These are phyloP conservation scores for Cladosporium halotolerans DNA, from an alignment of 2,329 filamentous ascomycete species.

Conservation along the genomic window DNA sequence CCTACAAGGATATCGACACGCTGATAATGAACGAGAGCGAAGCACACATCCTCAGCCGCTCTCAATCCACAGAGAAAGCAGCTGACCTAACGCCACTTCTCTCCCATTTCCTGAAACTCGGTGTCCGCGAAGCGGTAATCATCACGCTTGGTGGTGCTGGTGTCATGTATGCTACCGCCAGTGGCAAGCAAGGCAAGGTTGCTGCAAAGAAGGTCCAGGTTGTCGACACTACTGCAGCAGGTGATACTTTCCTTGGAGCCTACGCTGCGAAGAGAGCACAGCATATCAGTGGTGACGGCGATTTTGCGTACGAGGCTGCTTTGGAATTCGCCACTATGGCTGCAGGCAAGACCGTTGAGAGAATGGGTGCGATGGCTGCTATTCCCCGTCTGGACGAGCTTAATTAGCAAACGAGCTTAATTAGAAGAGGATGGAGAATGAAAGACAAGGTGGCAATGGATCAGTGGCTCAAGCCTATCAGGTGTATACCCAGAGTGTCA, in stretches of 20 bases:
- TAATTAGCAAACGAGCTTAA: slow-evolving; percentile 37
- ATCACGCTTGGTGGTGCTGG: slow-evolving; percentile 69
- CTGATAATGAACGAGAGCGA: slow-evolving; percentile 89
- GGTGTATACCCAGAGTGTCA: too few species aligned
- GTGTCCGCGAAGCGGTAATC: slow-evolving; percentile 71
- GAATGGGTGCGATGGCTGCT: slow-evolving; percentile 57
- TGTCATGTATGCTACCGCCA: slow-evolving; percentile 23
- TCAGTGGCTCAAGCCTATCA: too few species aligned
- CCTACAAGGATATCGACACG: slow-evolving; percentile 64
- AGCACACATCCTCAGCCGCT: slow-evolving; percentile 57
- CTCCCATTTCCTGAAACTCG: slow-evolving; percentile 56
- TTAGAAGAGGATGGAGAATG: too few species aligned
- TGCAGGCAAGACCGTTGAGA: slow-evolving; percentile 61
- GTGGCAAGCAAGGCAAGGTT: slow-evolving; percentile 21
- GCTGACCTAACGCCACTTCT: slow-evolving; percentile 33
- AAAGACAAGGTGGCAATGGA: too few species aligned
- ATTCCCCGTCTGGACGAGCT: slow-evolving; percentile 61
- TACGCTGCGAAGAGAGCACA: slow-evolving; percentile 56
- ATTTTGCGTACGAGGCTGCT: slow-evolving; percentile 47
- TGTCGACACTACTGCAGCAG: slow-evolving; percentile 88
- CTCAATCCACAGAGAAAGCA: slow-evolving; percentile 29
- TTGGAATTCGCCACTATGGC: slow-evolving; percentile 56
- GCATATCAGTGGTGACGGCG: slow-evolving; percentile 19
- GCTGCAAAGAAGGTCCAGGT: slow-evolving; percentile 65
- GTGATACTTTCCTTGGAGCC: slow-evolving; percentile 87